A percentile compares a stretch with the other conserved stretches of the same genome.
Conservation (phyloP, 306 rosid species). For the Datisca glomerata region DNA sequence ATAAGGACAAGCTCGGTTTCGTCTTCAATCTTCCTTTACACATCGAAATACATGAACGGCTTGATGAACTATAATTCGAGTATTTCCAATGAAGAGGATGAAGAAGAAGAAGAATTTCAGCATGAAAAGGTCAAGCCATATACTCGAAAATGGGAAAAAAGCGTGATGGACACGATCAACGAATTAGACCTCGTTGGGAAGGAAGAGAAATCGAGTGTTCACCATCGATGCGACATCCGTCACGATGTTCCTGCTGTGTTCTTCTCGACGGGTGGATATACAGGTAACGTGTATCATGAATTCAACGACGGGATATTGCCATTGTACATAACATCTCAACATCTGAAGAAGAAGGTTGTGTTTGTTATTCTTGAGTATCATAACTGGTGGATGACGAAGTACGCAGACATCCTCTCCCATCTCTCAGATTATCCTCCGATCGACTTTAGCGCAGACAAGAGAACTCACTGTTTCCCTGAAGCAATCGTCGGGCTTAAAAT, state of each 20-base stretch:
- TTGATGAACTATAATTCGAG: constrained; percentile 1
- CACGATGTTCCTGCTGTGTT: constrained; percentile 84
- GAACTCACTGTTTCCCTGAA: constrained; percentile 80
- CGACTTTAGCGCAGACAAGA: constrained; percentile 44
- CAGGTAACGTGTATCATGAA: constrained; percentile 89
- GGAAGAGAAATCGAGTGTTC: constrained; percentile 16
- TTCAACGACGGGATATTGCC: constrained; percentile 96
- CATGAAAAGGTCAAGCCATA: constrained; percentile 67
- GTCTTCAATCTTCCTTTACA: constrained; percentile 57
- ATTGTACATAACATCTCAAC: constrained; percentile 68
- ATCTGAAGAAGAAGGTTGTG: constrained; percentile 66
- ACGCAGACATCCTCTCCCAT: constrained; percentile 59
- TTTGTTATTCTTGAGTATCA: constrained; percentile 87
- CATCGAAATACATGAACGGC: constrained; percentile 16
- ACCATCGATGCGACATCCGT: constrained; percentile 44
- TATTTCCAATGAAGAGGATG: constrained; percentile 9
- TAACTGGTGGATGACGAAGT: constrained; percentile 77
- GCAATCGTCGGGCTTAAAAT: constrained; percentile 74
- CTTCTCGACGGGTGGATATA: constrained; percentile 95
- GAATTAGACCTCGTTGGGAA: constrained; percentile 51
- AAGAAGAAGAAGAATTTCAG: constrained; percentile 22
- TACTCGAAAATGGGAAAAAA: constrained; percentile 86
- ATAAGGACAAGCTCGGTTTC: constrained; percentile 58
- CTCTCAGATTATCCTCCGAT: constrained; percentile 59
- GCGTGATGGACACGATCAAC: constrained; percentile 64